Conservation (phyloP, 352 stramenopile species). For the Blastocystis sp. region DNA sequence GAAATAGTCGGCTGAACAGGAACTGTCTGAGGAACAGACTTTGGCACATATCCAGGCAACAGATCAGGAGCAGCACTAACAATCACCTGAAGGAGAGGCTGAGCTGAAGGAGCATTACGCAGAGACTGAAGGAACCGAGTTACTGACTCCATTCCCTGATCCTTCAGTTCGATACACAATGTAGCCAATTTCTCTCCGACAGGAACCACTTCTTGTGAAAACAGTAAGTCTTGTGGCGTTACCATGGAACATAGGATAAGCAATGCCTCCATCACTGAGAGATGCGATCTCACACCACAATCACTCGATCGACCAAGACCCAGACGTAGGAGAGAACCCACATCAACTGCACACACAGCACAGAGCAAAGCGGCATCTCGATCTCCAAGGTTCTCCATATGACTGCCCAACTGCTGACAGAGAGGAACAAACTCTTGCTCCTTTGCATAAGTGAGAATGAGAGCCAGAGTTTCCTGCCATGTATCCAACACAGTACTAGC, state of each 20-base stretch:
- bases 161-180: background rate
- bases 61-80: background rate
- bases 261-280: background rate
- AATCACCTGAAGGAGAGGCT: background rate
- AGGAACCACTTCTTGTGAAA: background rate
- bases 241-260: conserved; percentile 24
- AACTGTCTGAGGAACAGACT: background rate
- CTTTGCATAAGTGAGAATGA: conserved; percentile 91
- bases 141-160: background rate
- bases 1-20: background rate
- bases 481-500: conserved; percentile 79
- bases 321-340: conserved; percentile 63
- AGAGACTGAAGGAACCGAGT: background rate
- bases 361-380: conserved; percentile 62
- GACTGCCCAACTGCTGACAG: conserved; percentile 83
- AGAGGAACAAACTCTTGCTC: conserved; percentile 88
- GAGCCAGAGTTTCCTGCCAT: conserved; percentile 91
- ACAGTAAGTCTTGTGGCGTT: background rate
- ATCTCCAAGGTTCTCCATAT: conserved; percentile 75
- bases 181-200: background rate
- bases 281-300: background rate
- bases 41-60: background rate
- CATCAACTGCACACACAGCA: conserved; percentile 63
- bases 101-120: background rate
- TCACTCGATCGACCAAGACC: background rate